phyloP scores from a whole-genome alignment of 495 filamentous ascomycete genomes.

The Talaromyces thailandensis region DNA sequence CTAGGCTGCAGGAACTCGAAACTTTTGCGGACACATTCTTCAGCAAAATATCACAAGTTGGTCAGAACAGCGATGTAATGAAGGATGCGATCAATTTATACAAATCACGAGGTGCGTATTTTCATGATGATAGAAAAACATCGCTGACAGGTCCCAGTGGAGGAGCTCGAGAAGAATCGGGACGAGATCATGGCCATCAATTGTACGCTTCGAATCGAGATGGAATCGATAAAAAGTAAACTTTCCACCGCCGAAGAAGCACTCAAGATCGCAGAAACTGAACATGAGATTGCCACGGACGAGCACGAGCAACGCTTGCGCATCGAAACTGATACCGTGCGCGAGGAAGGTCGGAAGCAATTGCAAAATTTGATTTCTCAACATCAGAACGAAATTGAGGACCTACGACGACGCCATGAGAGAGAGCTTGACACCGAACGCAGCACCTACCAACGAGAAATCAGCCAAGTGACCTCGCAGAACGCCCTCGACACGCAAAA shows the following conservation, averaged over 20 bases:
- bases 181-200: slow-evolving; percentile 49
- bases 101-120: slow-evolving; percentile 60
- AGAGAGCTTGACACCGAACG: slow-evolving; percentile 59
- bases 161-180: slow-evolving; percentile 54
- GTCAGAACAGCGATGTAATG: slow-evolving; percentile 49
- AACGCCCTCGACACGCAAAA: slow-evolving; percentile 55
- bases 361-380: slow-evolving; percentile 26
- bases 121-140: not conserved
- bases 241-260: slow-evolving; percentile 30
- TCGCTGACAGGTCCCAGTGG: slow-evolving; percentile 40
- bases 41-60: slow-evolving; percentile 50
- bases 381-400: slow-evolving; percentile 41
- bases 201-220: slow-evolving; percentile 43
- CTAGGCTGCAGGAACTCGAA: slow-evolving; percentile 57
- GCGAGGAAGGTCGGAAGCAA: slow-evolving; percentile 32
- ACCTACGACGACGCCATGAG: slow-evolving; percentile 38
- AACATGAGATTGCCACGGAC: slow-evolving; percentile 50
- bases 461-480: slow-evolving; percentile 53
- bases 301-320: slow-evolving; percentile 42
- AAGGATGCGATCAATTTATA: slow-evolving; percentile 63
- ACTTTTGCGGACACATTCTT: slow-evolving; percentile 49
- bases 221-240: slow-evolving; percentile 46
- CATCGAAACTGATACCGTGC: slow-evolving; percentile 34
- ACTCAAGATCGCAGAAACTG: slow-evolving; percentile 41
- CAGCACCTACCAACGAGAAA: slow-evolving; percentile 47